Evolutionary conservation across 179 eudicot genomes (phyloP).

Genomic region (Gypsophila paniculata): DNA sequence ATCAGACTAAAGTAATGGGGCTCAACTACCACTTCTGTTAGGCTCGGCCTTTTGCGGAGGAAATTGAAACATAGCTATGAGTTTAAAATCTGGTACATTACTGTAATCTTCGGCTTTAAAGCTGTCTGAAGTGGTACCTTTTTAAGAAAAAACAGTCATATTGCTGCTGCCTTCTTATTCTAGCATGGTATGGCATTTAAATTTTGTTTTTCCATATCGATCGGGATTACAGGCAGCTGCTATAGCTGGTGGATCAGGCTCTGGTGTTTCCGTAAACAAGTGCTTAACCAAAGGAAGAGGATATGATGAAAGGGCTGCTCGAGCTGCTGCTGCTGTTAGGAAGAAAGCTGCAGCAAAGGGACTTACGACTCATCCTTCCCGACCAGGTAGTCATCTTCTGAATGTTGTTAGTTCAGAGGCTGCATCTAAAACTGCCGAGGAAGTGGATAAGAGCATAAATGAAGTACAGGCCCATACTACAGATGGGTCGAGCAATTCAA

Average conservation of each 20-base stretch:
- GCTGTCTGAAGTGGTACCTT: no score
- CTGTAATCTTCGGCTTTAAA: background rate
- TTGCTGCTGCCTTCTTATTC: background rate
- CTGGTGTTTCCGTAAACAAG: conserved; percentile 36
- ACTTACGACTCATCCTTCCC: conserved; percentile 46
- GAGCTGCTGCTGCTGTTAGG: conserved; percentile 66
- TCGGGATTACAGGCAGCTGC: conserved; percentile 74
- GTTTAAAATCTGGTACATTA: background rate
- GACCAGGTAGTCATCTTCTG: conserved; percentile 47
- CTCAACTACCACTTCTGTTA: no score
- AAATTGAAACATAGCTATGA: background rate
- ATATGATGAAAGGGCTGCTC: conserved; percentile 73
- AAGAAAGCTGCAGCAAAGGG: conserved; percentile 87
- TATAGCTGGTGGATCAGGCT: conserved; percentile 42
- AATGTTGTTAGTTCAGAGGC: conserved; percentile 48
- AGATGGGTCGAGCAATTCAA: conserved; percentile 19
- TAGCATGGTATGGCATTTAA: no score
- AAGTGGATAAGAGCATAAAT: conserved; percentile 22
- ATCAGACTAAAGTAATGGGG: no score
- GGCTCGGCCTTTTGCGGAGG: background rate
- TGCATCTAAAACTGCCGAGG: conserved; percentile 27
- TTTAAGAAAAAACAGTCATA: background rate
- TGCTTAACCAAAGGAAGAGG: conserved; percentile 61
- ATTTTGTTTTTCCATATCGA: conserved; percentile 25
- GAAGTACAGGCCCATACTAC: conserved; percentile 26